Conservation (phyloP, 1,284 basidiomycete genomes). For the Cerioporus squamosus region DNA sequence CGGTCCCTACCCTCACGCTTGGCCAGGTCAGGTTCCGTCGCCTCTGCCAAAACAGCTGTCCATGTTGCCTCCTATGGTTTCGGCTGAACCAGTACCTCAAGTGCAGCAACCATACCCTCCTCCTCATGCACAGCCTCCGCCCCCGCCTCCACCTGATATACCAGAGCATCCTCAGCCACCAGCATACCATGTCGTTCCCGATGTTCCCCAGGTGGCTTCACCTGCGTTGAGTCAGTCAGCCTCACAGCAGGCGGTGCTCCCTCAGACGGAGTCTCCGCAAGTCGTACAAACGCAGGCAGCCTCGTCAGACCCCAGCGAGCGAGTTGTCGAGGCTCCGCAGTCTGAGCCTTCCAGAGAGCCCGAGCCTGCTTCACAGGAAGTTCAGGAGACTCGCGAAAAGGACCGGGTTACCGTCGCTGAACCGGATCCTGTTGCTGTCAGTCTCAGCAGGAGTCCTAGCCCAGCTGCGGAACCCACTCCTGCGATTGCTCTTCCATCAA, state of each 20-base stretch:
- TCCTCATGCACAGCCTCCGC: slow-evolving; percentile 11
- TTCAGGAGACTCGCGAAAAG: not conserved
- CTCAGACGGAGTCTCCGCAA: too few relatives aligned
- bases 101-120: slow-evolving; percentile 10
- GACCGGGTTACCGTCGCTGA: not conserved
- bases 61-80: slow-evolving; percentile 35
- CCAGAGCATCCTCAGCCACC: slow-evolving; percentile 1
- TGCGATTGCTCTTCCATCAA: slow-evolving; percentile 7
- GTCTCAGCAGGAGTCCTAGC: slow-evolving; percentile 15
- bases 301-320: too few relatives aligned
- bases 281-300: too few relatives aligned
- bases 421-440: not conserved
- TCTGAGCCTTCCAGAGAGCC: slow-evolving; percentile 3
- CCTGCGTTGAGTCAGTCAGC: not conserved
- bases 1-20: slow-evolving; percentile 32
- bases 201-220: slow-evolving; percentile 3
- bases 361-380: not conserved
- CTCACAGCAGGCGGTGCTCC: not conserved
- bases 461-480: slow-evolving; percentile 2
- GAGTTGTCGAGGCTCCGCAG: not conserved
- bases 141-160: slow-evolving; percentile 4
- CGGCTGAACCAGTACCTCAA: slow-evolving; percentile 20
- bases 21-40: slow-evolving; percentile 35
- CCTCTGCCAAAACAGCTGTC: slow-evolving; percentile 43
- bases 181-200: not conserved